Evolutionary conservation across 306 rosid species (phyloP).

Genomic region (Castanea mollissima): DNA sequence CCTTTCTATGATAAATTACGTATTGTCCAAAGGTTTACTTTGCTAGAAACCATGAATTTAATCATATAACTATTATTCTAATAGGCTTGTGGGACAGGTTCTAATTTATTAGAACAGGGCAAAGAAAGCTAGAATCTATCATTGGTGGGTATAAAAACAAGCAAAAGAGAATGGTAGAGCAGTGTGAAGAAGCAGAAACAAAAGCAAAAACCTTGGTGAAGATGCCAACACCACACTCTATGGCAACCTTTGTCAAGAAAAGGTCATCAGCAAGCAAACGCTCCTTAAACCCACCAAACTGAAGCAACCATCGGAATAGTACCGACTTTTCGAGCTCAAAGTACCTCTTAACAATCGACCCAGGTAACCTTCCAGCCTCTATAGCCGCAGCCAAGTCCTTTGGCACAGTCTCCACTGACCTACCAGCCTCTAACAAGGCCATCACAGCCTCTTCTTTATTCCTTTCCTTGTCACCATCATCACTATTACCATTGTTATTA

Average conservation of each 20-base stretch:
- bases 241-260: slow-evolving; percentile 80
- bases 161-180: not conserved
- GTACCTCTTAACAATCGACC: slow-evolving; percentile 60
- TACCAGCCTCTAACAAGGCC: slow-evolving; percentile 60
- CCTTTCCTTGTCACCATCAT: slow-evolving; percentile 47
- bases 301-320: slow-evolving; percentile 61
- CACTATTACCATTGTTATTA: slow-evolving; percentile 20
- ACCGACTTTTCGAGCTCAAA: slow-evolving; percentile 68
- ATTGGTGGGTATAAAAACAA: no score
- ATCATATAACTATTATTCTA: no score
- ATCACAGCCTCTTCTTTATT: slow-evolving; percentile 64
- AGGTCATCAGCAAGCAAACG: slow-evolving; percentile 88
- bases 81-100: no score
- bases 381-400: slow-evolving; percentile 72
- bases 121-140: no score
- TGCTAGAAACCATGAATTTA: no score
- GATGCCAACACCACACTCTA: slow-evolving; percentile 83
- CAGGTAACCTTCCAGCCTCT: slow-evolving; percentile 69
- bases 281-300: slow-evolving; percentile 84
- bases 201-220: slow-evolving; percentile 64
- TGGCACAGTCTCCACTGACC: slow-evolving; percentile 67
- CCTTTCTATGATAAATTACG: no score
- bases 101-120: no score
- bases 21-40: no score
- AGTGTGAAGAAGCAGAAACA: not conserved